phyloP scores from a whole-genome alignment of 371 early-diverging fungal genomes.

The Mortierella sp. region DNA sequence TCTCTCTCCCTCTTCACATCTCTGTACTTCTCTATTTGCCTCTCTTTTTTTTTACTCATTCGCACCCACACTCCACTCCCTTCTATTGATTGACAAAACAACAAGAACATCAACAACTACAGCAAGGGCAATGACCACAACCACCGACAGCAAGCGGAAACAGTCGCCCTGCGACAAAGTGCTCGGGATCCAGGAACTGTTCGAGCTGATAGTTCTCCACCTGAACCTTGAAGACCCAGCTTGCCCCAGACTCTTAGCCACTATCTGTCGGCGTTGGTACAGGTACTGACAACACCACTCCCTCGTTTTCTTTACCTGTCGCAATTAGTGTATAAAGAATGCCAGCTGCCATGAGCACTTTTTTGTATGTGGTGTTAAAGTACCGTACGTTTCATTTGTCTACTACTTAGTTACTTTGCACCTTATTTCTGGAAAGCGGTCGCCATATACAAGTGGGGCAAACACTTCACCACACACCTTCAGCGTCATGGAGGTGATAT shows the following conservation, averaged over 20 bases:
- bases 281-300: not conserved
- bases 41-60: too few relatives aligned
- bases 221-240: not conserved
- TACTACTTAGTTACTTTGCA: not conserved
- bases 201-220: not conserved
- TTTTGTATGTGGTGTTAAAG: too few relatives aligned
- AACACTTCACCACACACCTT: not conserved
- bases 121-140: too few relatives aligned
- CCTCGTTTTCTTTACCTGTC: too few relatives aligned
- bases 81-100: too few relatives aligned
- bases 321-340: too few relatives aligned
- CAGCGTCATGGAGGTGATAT: not conserved
- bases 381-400: not conserved
- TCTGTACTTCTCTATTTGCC: too few relatives aligned
- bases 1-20: too few relatives aligned
- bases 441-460: not conserved
- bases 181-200: not conserved
- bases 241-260: not conserved
- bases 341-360: too few relatives aligned
- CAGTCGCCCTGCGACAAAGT: not conserved
- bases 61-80: too few relatives aligned
- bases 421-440: not conserved
- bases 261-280: not conserved
- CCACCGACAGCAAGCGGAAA: not conserved
- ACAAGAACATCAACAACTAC: too few relatives aligned